Base-by-base conservation (phyloP, 768 basidiomycete genomes). In the Russula olivacea region DNA sequence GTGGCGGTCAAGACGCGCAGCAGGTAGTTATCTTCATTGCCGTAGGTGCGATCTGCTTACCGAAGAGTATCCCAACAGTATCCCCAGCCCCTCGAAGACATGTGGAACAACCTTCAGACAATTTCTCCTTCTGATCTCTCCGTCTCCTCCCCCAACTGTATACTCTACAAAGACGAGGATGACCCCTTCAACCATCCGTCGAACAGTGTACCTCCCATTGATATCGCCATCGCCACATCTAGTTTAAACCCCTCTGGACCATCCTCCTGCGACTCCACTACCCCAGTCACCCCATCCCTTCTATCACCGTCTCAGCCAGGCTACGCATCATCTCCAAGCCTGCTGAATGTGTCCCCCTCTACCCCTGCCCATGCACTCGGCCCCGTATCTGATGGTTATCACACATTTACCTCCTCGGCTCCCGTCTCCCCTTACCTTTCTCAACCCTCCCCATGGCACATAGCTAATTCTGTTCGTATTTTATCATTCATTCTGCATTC, bases 241-340 rank as follows among this genome's bases (percentile, higher is more conserved):
- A 60, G 57, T 48, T 12, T 55, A 14, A 47, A 54, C n/a, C 8
- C 34, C 21, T 32, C 8, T 19, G 55, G 65, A 9, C 59, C 61
- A 30, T 32, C 55, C 15, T 68, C 66, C 15, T 58, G 65, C 1
- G 40, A 56, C 34, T 28, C 59, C 1, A 40, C 63, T 14, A 64
- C 62, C 14, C 66, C 66, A 19, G 17, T 38, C 14, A 68, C 65
- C 19, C 67, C 67, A 21, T 65, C 49, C 30, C 59, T 62, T 34
- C 45, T 66, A 55, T 66, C 65, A 7, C 67, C 67, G 6, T 66
- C 65, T 38, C 53, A 58, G 19, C 43, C 52, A 0, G 54, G 54
- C 55, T 68, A 63, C 41, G 25, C 43, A 4, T 66, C 67, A 45
- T 68, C 67, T 17, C 61, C 67, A 17, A 66, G 54, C 47, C 14